phyloP scores from a whole-genome alignment of 2,329 filamentous ascomycete species.

The Monilinia aucupariae region DNA sequence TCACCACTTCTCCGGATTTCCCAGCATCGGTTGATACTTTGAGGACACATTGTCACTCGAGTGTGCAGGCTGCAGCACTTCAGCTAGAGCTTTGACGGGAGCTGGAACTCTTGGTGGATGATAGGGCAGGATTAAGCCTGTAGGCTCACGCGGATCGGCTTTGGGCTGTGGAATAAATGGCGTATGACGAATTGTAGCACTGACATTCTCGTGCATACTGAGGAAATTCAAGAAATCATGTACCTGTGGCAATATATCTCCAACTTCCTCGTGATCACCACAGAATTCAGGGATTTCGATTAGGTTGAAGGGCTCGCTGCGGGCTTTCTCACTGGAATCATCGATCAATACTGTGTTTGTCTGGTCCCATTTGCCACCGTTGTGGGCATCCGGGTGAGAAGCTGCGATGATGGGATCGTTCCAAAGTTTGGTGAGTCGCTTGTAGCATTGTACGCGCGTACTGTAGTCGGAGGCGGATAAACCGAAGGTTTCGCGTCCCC shows the following conservation, averaged over 20 bases:
- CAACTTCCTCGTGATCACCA: constrained; percentile 40
- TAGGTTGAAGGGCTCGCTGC: constrained; percentile 77
- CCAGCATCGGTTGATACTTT: constrained; percentile 4
- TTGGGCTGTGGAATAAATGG: constrained; percentile 42
- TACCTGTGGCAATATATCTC: constrained; percentile 49
- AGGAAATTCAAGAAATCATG: constrained; percentile 57
- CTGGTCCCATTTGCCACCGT: constrained; percentile 61
- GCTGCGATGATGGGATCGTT: constrained; percentile 40
- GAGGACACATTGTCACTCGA: not conserved
- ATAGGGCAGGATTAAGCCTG: constrained; percentile 7
- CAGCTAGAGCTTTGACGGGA: not conserved
- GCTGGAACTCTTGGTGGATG: constrained; percentile 3
- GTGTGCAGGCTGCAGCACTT: constrained; percentile 1
- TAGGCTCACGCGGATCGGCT: constrained; percentile 11
- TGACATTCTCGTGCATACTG: constrained; percentile 54
- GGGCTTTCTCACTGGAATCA: constrained; percentile 74
- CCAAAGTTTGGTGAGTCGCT: constrained; percentile 75
- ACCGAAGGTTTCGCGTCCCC: constrained; percentile 72
- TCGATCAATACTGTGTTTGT: constrained; percentile 86
- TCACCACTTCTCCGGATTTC: constrained; percentile 11
- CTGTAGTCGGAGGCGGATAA: constrained; percentile 61
- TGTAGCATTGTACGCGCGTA: constrained; percentile 78
- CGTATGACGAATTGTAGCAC: constrained; percentile 49
- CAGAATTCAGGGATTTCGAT: constrained; percentile 74
- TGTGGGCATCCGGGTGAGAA: constrained; percentile 41